Evolutionary conservation across 345 rosid genomes (phyloP), one percentile per base, ranked within the genome.

Genomic region (Leavenworthia alabamica): DNA sequence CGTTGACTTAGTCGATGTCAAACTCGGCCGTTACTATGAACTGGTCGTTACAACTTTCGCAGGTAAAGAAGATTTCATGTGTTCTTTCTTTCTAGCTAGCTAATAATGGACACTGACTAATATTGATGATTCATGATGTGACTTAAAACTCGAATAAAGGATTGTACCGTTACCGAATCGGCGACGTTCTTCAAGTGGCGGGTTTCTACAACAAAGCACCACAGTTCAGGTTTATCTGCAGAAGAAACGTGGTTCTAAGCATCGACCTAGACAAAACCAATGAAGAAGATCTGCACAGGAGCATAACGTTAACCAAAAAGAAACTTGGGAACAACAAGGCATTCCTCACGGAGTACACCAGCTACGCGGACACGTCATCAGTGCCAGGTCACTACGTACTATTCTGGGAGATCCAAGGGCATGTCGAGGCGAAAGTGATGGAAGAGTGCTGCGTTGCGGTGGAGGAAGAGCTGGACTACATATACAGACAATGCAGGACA

Each of bases 341-440:
- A n/a, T 84, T 86, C 60, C 73, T 91, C 6, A 73, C 78, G 0
- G 98, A 91, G 57, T 88, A 91, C 86, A 88, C 96, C 1, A 81
- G 94, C 81, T 81, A 82, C 50, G 89, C 89, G 1, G 95, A 88
- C 45, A 73, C 89, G 2, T 69, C 80, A 54, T 80, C 89, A 1
- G 69, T 88, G 55, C 97, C 97, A 9, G 97, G 97, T 8, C 97
- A 86, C 65, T 90, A 90, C 49, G 96, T 88, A 24, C 72, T 90
- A 7, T 88, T 82, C 63, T 90, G 96, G 96, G 97, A 90, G 74
- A 80, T 90, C n/a, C 65, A 71, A 29, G 63, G 68, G 13, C 74
- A 35, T 3, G 66, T 82, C 0, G 75, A 85, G 46, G 41, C 51
- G 6, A 29, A 45, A 24, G 4, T 81, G 59, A 83, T 88, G 86